Evolutionary conservation across 345 rosid species (phyloP).

Genomic region (Citrus mangshanensis): DNA sequence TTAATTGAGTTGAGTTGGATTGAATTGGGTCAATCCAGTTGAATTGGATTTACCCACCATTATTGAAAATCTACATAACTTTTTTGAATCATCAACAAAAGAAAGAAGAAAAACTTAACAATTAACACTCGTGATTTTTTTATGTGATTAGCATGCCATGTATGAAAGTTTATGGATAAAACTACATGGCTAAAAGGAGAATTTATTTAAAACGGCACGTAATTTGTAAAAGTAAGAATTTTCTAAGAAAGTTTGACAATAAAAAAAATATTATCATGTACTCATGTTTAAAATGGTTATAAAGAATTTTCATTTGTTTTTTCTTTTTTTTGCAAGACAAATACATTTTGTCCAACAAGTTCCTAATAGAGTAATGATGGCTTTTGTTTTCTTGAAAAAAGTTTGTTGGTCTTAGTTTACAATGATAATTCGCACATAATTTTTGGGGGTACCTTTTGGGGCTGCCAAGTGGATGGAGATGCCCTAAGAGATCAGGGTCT

Average conservation of each 20-base stretch:
- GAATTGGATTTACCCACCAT: too few relatives aligned
- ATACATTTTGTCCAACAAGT: neutral
- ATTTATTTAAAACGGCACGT: neutral
- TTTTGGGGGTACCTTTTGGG: neutral
- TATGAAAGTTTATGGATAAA: neutral
- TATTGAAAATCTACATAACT: too few relatives aligned
- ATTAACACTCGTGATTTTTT: neutral
- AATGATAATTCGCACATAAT: neutral
- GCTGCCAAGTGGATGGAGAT: neutral
- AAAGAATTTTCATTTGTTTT: too few relatives aligned
- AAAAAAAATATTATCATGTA: neutral
- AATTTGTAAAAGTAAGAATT: neutral
- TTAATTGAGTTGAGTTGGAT: too few relatives aligned
- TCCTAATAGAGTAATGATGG: neutral
- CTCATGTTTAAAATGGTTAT: too few relatives aligned
- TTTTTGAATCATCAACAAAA: neutral
- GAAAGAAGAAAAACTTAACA: neutral
- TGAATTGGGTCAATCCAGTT: too few relatives aligned
- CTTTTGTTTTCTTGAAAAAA: neutral
- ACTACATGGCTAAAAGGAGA: neutral
- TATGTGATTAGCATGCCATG: neutral
- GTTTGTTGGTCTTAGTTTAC: neutral
- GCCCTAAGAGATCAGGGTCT: neutral
- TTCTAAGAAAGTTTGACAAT: neutral
- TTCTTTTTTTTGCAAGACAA: neutral